These are phyloP conservation scores for Cyclotella kingstonii DNA, from an alignment of 108 stramenopile species.

Conservation along the genomic window DNA sequence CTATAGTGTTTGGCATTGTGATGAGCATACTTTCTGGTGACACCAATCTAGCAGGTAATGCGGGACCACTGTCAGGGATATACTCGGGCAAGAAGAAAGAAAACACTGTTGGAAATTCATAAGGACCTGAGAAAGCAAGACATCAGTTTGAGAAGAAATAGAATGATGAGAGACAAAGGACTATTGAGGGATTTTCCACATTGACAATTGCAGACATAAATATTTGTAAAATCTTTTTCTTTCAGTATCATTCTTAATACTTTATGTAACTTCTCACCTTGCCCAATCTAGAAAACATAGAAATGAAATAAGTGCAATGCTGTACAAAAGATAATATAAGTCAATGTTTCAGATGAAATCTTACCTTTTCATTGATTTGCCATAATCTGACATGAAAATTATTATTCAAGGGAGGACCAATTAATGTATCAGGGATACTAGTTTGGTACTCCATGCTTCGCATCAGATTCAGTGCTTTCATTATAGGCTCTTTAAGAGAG, in stretches of 20 bases:
- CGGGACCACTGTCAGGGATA: constrained; percentile 36
- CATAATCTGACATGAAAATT: constrained; percentile 18
- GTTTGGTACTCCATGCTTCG: constrained; percentile 54
- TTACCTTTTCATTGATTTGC: constrained; percentile 43
- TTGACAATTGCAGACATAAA: too few species aligned
- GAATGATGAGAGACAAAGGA: too few species aligned
- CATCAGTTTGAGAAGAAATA: background rate
- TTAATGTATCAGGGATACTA: constrained; percentile 12
- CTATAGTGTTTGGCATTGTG: constrained; percentile 40
- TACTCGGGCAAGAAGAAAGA: constrained; percentile 56
- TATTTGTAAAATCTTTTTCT: too few species aligned
- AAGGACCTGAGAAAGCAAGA: constrained; percentile 2
- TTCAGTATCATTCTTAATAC: too few species aligned
- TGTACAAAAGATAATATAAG: background rate
- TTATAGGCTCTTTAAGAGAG: constrained; percentile 57
- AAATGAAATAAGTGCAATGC: background rate
- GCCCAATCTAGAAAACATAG: constrained; percentile 1
- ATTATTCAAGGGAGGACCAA: constrained; percentile 29
- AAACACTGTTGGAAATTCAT: constrained; percentile 49
- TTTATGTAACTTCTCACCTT: too few species aligned
- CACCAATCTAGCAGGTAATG: constrained; percentile 13
- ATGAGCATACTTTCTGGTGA: constrained; percentile 51
- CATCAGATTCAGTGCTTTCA: constrained; percentile 54
- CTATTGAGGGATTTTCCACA: too few species aligned
- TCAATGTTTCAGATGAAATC: constrained; percentile 15